Evolutionary conservation across 2,329 filamentous ascomycete genomes (phyloP).

Genomic region (Chrysosporium queenslandicum): DNA sequence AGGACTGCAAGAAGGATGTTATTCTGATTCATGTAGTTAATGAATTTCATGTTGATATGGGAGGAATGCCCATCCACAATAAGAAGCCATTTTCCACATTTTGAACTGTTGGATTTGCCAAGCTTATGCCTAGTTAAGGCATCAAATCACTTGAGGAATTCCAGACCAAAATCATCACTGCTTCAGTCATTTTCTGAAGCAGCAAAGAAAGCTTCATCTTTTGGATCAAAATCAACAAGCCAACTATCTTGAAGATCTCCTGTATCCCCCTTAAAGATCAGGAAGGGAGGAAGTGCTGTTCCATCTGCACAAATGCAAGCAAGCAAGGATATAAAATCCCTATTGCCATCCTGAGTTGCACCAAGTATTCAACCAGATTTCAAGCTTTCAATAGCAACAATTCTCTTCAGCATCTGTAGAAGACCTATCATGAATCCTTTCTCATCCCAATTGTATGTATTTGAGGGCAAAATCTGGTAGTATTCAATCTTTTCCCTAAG

Average conservation of each 20-base stretch:
- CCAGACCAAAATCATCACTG: constrained; percentile 1
- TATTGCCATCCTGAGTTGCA: not conserved
- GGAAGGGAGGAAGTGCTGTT: not conserved
- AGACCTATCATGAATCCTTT: constrained; percentile 9
- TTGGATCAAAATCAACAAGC: not conserved
- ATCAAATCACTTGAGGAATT: not conserved
- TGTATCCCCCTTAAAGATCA: constrained; percentile 5
- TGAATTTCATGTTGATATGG: constrained; percentile 12
- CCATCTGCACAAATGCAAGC: constrained; percentile 6
- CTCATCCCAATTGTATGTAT: constrained; percentile 14
- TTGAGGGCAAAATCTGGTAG: constrained; percentile 1
- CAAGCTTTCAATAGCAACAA: not conserved
- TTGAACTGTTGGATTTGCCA: not conserved
- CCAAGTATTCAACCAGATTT: not conserved
- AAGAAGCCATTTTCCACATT: not conserved
- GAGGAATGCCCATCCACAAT: constrained; percentile 7
- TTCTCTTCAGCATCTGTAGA: constrained; percentile 1
- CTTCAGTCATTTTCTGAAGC: constrained; percentile 2
- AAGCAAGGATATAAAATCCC: constrained; percentile 9
- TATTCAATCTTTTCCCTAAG: constrained; percentile 3
- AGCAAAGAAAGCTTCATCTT: constrained; percentile 2
- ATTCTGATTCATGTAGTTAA: constrained; percentile 6
- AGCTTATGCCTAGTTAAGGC: not conserved
- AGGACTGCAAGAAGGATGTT: constrained; percentile 9
- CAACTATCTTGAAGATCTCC: constrained; percentile 2